phyloP scores from a whole-genome alignment of 208 protist species.

The Trypanosoma brucei region DNA sequence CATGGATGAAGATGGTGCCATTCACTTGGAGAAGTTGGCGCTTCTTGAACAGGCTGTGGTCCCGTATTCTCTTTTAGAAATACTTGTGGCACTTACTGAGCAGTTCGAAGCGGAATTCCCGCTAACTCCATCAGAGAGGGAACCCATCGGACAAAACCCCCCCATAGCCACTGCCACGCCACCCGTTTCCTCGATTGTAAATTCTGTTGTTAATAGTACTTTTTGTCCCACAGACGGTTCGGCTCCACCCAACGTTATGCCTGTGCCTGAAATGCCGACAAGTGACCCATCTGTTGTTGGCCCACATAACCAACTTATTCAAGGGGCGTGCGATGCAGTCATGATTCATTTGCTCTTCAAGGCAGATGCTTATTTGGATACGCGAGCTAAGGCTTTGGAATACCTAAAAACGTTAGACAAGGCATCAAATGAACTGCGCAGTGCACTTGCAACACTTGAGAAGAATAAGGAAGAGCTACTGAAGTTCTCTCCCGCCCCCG shows the following conservation, averaged over 20 bases:
- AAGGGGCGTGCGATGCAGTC: constrained; percentile 59
- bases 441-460: constrained; percentile 39
- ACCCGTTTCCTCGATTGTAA: neutral
- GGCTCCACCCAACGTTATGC: too few relatives aligned
- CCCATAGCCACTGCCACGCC: neutral
- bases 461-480: constrained; percentile 45
- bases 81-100: constrained; percentile 62
- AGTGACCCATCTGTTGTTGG: too few relatives aligned
- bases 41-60: constrained; percentile 44
- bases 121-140: constrained; percentile 15
- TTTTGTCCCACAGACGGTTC: too few relatives aligned
- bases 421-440: constrained; percentile 42
- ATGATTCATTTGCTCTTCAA: constrained; percentile 71
- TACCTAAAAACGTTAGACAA: constrained; percentile 46
- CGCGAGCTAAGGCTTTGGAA: constrained; percentile 36
- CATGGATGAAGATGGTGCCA: constrained; percentile 38
- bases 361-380: constrained; percentile 59
- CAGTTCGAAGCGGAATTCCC: constrained; percentile 75
- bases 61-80: constrained; percentile 57
- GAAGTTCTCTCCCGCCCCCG: constrained; percentile 42
- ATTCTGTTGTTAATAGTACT: too few relatives aligned
- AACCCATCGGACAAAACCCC: neutral
- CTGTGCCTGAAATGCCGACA: too few relatives aligned
- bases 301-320: constrained; percentile 23
- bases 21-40: constrained; percentile 45